Conservation (phyloP, 1,284 basidiomycete genomes). For the Meira miltonrushii region DNA sequence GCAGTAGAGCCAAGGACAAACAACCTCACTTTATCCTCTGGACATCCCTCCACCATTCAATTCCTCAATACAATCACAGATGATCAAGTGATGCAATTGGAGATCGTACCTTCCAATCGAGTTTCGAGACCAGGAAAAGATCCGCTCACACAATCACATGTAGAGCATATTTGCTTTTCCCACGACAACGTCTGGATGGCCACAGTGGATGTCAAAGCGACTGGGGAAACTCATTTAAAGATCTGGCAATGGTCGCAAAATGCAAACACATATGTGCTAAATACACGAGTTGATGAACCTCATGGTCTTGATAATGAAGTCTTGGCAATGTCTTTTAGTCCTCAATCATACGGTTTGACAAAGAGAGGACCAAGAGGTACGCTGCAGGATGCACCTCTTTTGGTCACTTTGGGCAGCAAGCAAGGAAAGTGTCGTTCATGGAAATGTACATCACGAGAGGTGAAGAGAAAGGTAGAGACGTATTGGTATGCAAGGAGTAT, state of each 20-base stretch:
- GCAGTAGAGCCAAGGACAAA: conserved; percentile 41
- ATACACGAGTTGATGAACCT: conserved; percentile 84
- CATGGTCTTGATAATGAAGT: conserved; percentile 65
- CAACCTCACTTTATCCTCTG: conserved; percentile 70
- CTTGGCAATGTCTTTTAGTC: conserved; percentile 65
- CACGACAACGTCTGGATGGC: conserved; percentile 77
- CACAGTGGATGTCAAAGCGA: conserved; percentile 69
- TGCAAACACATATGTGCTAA: conserved; percentile 56
- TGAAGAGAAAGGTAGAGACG: conserved; percentile 31
- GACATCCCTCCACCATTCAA: conserved; percentile 89
- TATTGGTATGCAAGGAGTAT: conserved; percentile 47
- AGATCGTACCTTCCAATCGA: conserved; percentile 87
- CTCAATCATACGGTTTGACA: conserved; percentile 20
- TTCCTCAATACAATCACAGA: conserved; percentile 74
- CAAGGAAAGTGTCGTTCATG: conserved; percentile 65
- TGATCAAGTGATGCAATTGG: conserved; percentile 74
- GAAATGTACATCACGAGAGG: conserved; percentile 50
- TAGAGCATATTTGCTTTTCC: conserved; percentile 68
- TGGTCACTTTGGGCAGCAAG: conserved; percentile 61
- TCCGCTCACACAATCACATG: conserved; percentile 69
- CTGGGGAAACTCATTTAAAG: conserved; percentile 77
- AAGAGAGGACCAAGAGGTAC: too few relatives aligned
- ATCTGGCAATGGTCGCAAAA: conserved; percentile 76
- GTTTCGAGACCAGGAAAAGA: conserved; percentile 78
- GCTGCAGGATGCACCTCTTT: conserved; percentile 52